Conservation (phyloP, 2,329 filamentous ascomycete species). For the Claviceps sp. region DNA sequence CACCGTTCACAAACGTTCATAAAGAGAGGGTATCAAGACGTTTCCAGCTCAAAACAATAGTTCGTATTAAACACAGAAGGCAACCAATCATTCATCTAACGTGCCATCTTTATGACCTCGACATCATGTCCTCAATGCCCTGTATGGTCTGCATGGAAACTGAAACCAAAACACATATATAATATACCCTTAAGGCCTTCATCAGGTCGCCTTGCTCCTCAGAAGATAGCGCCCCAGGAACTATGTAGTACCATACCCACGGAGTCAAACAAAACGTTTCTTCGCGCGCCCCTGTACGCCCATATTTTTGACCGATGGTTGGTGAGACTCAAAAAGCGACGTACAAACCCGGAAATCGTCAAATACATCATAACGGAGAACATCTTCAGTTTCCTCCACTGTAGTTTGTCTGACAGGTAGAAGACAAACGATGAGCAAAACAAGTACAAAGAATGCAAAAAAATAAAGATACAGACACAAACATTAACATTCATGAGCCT, state of each 20-base stretch:
- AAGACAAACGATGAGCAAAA: neutral
- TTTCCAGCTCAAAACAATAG: neutral
- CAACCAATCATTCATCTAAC: neutral
- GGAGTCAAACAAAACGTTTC: neutral
- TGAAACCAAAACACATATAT: neutral
- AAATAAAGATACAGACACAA: neutral
- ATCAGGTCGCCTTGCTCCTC: neutral
- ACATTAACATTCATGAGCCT: no score
- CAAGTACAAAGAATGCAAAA: neutral
- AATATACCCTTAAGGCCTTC: no score
- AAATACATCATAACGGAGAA: neutral
- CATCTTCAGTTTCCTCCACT: neutral
- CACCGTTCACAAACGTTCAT: neutral
- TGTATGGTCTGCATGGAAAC: neutral
- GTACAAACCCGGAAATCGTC: neutral
- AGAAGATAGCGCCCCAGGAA: neutral
- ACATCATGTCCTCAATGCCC: neutral
- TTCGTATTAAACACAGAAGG: neutral
- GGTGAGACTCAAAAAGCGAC: neutral
- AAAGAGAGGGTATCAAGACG: no score
- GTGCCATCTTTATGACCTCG: neutral
- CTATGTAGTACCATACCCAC: neutral
- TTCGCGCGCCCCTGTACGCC: conserved; percentile 1
- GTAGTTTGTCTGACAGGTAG: neutral
- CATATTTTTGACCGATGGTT: neutral